Conservation (phyloP, 768 basidiomycete genomes). For the Rhizopogon vesiculosus region DNA sequence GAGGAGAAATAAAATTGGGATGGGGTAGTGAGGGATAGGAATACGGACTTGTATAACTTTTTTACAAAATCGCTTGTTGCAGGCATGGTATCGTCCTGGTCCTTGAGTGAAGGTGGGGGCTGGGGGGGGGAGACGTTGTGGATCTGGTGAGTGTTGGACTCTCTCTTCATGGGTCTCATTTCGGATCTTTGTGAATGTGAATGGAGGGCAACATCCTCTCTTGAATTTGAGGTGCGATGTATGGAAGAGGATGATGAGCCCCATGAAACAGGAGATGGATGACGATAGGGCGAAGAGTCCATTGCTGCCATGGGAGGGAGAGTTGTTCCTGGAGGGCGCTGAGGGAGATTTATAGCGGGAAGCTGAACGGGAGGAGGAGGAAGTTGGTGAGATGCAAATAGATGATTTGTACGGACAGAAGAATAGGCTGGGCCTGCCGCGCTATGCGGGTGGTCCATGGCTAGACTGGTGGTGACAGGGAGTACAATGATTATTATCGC, state of each 20-base stretch:
- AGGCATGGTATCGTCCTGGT: conserved; percentile 70
- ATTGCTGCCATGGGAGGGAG: conserved; percentile 17
- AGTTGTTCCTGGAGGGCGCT: conserved; percentile 3
- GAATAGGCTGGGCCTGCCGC: background rate
- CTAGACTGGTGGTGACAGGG: background rate
- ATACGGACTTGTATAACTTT: conserved; percentile 81
- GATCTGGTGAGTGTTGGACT: conserved; percentile 20
- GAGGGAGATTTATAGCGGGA: conserved; percentile 5
- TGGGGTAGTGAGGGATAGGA: background rate
- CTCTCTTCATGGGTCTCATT: conserved; percentile 24
- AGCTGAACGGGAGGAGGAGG: conserved; percentile 6
- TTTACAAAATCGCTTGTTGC: conserved; percentile 93
- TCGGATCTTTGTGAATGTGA: conserved; percentile 13
- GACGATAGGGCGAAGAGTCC: conserved; percentile 24
- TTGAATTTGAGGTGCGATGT: conserved; percentile 35
- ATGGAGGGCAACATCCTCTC: conserved; percentile 35
- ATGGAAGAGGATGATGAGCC: conserved; percentile 11
- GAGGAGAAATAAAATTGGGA: background rate
- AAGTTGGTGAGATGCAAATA: background rate
- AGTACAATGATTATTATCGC: conserved; percentile 17
- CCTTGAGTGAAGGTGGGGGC: conserved; percentile 22
- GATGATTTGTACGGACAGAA: background rate
- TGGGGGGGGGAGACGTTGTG: conserved; percentile 17
- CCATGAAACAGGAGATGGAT: conserved; percentile 17
- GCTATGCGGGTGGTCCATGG: conserved; percentile 1